Conservation (phyloP, 2,329 filamentous ascomycete genomes). For the Xylogone sp. region DNA sequence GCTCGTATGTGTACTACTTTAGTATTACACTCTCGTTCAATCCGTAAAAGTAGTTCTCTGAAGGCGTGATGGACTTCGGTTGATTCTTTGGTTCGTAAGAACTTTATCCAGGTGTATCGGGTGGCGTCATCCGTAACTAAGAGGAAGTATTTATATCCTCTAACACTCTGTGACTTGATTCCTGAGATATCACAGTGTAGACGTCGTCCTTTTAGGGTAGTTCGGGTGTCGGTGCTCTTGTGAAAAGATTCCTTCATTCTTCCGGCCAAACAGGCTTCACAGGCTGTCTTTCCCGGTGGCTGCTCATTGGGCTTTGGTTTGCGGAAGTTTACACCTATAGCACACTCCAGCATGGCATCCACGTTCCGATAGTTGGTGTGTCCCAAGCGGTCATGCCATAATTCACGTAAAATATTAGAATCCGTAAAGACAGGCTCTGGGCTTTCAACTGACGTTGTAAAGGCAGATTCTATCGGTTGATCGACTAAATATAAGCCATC, state of each 20-base stretch:
- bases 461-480: neutral
- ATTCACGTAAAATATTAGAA: neutral
- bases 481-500: too few species aligned
- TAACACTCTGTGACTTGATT: neutral
- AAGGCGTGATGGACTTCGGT: neutral
- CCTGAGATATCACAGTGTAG: neutral
- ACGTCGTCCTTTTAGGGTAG: neutral
- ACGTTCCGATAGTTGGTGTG: neutral
- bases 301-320: neutral
- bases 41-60: neutral
- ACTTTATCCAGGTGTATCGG: neutral
- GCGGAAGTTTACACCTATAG: neutral
- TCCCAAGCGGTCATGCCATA: neutral
- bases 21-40: neutral
- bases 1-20: neutral
- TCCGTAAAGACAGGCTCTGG: neutral
- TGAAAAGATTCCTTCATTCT: neutral
- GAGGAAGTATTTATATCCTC: neutral
- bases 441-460: neutral
- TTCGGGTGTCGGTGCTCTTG: neutral
- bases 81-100: neutral
- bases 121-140: neutral
- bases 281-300: neutral
- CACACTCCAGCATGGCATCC: neutral
- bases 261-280: neutral